Percentiles rank a stretch among this genome's conserved stretches.
Conservation (phyloP, 2,329 filamentous ascomycete genomes). For the Trichoderma koningii region DNA sequence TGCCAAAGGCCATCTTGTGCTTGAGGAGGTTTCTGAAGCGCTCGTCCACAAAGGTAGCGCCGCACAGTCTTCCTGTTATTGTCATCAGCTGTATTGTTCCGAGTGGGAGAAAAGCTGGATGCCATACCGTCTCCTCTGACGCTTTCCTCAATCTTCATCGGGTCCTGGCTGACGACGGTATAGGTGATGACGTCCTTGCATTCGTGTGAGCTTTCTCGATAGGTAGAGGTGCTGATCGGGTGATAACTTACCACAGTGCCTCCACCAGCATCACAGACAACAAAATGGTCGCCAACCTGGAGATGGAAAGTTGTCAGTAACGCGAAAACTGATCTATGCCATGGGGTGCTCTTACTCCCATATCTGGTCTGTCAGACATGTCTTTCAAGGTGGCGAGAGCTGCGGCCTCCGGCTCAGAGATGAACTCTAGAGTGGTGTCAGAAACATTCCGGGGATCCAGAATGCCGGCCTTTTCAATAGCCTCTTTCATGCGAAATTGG, state of each 20-base stretch:
- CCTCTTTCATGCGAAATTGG: conserved; percentile 42
- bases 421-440: conserved; percentile 39
- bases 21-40: conserved; percentile 38
- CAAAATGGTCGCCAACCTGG: conserved; percentile 32
- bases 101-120: neutral
- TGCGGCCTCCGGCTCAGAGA: conserved; percentile 51
- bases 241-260: conserved; percentile 39
- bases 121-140: conserved; percentile 37
- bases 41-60: conserved; percentile 46
- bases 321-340: too few relatives aligned
- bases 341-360: conserved; percentile 32
- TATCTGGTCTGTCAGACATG: conserved; percentile 30
- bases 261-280: conserved; percentile 44
- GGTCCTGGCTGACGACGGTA: conserved; percentile 28
- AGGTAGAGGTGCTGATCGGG: too few relatives aligned
- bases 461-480: conserved; percentile 42
- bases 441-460: conserved; percentile 34
- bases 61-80: conserved; percentile 41
- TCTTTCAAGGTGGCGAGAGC: conserved; percentile 43
- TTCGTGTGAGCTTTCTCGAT: neutral
- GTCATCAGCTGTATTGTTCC: neutral
- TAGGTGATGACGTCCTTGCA: conserved; percentile 48
- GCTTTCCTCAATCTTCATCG: conserved; percentile 41
- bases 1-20: conserved; percentile 21
- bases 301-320: neutral